A percentile compares a stretch with the other conserved stretches of the same genome.
Evolutionary conservation across 352 stramenopile species (phyloP).

Genomic region (Thraustochytrium striatum): DNA sequence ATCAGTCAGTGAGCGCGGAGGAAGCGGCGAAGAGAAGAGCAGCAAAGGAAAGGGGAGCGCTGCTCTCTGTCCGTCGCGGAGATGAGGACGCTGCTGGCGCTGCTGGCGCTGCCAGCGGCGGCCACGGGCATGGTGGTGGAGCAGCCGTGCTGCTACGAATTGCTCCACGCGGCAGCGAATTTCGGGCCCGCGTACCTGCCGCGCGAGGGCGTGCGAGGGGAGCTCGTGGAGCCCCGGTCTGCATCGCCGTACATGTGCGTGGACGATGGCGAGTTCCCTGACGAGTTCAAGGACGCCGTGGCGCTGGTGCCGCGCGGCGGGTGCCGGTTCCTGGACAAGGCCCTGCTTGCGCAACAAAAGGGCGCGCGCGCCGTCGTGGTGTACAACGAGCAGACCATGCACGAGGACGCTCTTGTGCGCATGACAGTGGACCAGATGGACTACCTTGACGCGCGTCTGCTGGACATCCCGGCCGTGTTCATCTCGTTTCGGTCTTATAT

Average conservation of each 20-base stretch:
- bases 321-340: conserved; percentile 47
- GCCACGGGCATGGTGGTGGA: neutral
- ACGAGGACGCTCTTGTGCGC: conserved; percentile 7
- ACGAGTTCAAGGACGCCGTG: neutral
- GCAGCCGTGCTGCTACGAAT: conserved; percentile 29
- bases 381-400: conserved; percentile 24
- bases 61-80: neutral
- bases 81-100: neutral
- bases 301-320: conserved; percentile 37
- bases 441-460: neutral
- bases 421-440: conserved; percentile 35
- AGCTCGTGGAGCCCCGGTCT: neutral
- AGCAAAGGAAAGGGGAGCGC: neutral
- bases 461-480: conserved; percentile 39
- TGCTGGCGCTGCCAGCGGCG: neutral
- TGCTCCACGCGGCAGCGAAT: conserved; percentile 5
- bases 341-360: neutral
- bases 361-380: conserved; percentile 14
- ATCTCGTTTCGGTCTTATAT: conserved; percentile 7
- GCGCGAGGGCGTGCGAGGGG: conserved; percentile 2
- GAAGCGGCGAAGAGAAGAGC: neutral
- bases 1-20: too few species aligned
- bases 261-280: too few species aligned
- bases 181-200: conserved; percentile 24
- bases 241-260: conserved; percentile 32